phyloP scores from a whole-genome alignment of 768 basidiomycete species.

The Dioszegia crocea region DNA sequence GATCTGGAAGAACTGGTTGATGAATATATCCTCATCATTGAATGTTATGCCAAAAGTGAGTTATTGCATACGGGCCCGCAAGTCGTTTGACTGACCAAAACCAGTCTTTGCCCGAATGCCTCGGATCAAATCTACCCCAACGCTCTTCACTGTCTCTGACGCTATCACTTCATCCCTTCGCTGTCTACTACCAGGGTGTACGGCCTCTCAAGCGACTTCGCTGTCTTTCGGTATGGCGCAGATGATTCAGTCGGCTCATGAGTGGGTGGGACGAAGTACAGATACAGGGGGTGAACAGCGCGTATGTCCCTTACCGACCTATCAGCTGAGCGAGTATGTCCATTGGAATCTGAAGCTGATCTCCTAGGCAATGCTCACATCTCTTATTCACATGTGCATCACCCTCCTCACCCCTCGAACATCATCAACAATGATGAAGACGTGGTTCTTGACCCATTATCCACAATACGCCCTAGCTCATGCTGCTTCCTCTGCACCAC shows the following conservation, averaged over 20 bases:
- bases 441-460: neutral
- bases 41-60: constrained; percentile 2
- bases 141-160: constrained; percentile 18
- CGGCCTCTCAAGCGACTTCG: neutral
- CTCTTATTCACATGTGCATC: constrained; percentile 15
- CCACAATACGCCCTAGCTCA: constrained; percentile 1
- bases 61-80: neutral
- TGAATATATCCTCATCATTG: neutral
- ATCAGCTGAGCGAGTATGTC: no score
- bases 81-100: neutral
- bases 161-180: constrained; percentile 11
- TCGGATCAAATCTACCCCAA: constrained; percentile 23
- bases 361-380: constrained; percentile 21
- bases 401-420: constrained; percentile 13
- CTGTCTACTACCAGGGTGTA: constrained; percentile 12
- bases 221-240: constrained; percentile 3
- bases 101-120: constrained; percentile 13
- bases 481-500: neutral
- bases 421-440: neutral
- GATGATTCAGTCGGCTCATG: constrained; percentile 5
- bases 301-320: neutral
- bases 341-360: neutral
- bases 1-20: neutral
- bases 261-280: constrained; percentile 4
- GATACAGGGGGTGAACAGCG: constrained; percentile 17